These are phyloP conservation scores for Ceratobasidium sp. DNA, from an alignment of 1,284 basidiomycete species.

Conservation along the genomic window DNA sequence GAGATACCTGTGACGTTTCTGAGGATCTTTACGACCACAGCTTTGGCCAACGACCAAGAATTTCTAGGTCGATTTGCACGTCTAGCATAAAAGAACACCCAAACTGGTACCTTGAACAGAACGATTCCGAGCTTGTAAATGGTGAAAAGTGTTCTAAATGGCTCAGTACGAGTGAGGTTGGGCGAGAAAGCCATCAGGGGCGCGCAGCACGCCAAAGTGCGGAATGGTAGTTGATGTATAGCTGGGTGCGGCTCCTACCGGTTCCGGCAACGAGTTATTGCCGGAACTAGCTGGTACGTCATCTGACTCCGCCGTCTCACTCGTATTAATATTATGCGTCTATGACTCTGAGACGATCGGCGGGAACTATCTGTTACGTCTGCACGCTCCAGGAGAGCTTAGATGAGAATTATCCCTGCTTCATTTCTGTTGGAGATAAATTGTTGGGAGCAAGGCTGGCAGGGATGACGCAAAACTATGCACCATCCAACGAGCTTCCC, in stretches of 20 bases:
- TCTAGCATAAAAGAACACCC: not conserved
- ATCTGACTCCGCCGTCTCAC: no score
- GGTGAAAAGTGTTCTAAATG: slow-evolving; percentile 13
- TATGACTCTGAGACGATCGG: no score
- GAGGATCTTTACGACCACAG: not conserved
- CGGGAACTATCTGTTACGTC: no score
- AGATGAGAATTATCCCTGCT: no score
- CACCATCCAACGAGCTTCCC: no score
- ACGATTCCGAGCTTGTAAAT: not conserved
- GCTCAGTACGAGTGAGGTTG: slow-evolving; percentile 13
- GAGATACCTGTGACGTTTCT: not conserved
- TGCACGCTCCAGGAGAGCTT: no score
- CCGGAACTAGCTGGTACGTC: no score
- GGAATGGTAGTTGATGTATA: not conserved
- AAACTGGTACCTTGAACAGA: slow-evolving; percentile 16
- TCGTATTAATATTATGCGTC: no score
- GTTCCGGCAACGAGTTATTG: no score
- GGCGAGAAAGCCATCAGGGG: not conserved
- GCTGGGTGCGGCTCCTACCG: not conserved
- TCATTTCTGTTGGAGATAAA: no score
- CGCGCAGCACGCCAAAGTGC: not conserved
- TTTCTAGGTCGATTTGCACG: slow-evolving; percentile 1
- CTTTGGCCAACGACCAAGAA: slow-evolving; percentile 32
- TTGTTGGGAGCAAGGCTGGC: no score
- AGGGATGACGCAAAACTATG: no score